Percentiles rank a stretch among this genome's conserved stretches.
Conservation (phyloP, 2,329 filamentous ascomycete genomes). For the Colletotrichum melonis region DNA sequence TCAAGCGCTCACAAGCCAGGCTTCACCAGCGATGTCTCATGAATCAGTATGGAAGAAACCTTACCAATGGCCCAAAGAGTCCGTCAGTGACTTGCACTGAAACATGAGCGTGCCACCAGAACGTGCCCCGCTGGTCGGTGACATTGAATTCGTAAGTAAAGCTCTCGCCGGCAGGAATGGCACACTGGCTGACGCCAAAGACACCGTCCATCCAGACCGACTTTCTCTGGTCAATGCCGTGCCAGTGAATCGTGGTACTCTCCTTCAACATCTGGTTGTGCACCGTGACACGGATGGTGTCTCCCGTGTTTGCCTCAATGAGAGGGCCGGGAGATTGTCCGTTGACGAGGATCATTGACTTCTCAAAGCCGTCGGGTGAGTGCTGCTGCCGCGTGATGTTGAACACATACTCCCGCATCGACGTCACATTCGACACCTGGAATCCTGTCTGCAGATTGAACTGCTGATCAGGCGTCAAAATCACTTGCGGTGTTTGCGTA, state of each 20-base stretch:
- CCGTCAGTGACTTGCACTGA: conserved; percentile 32
- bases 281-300: conserved; percentile 53
- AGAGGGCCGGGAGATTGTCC: conserved; percentile 74
- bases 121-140: conserved; percentile 67
- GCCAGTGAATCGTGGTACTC: conserved; percentile 73
- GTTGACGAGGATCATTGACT: conserved; percentile 69
- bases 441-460: conserved; percentile 26
- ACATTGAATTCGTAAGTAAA: conserved; percentile 70
- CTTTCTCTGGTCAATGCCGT: conserved; percentile 74
- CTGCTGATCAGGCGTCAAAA: conserved; percentile 24
- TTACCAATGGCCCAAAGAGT: conserved; percentile 35
- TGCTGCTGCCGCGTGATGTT: conserved; percentile 61
- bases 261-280: conserved; percentile 49
- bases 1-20: neutral
- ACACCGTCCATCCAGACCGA: conserved; percentile 76
- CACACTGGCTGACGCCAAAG: conserved; percentile 69
- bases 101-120: conserved; percentile 72
- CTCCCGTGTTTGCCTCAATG: conserved; percentile 61
- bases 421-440: conserved; percentile 7
- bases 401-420: conserved; percentile 64
- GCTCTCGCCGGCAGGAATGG: conserved; percentile 64
- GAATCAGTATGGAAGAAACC: neutral
- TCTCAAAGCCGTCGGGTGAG: conserved; percentile 66
- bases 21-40: conserved; percentile 8
- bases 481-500: conserved; percentile 20